These are phyloP conservation scores for Yamadazyma philogaea DNA, from an alignment of 805 yeast species.

Conservation along the genomic window DNA sequence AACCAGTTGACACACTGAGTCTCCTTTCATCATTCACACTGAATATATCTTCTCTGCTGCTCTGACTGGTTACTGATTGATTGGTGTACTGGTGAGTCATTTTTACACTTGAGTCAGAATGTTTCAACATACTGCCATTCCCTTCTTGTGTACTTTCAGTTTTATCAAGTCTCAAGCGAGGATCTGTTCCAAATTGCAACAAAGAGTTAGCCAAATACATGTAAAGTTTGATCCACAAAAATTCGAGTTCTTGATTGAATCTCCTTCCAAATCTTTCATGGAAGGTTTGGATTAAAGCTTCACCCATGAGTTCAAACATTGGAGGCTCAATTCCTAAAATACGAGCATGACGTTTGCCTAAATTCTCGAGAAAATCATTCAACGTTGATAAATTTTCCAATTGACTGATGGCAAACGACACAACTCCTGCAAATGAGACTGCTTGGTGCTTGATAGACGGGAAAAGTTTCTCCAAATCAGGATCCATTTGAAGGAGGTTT, in stretches of 20 bases:
- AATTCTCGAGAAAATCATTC: conserved; percentile 55
- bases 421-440: conserved; percentile 72
- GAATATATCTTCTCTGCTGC: conserved; percentile 10
- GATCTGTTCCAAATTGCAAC: conserved; percentile 58
- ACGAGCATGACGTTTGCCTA: conserved; percentile 75
- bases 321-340: conserved; percentile 69
- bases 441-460: conserved; percentile 81
- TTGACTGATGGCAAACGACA: conserved; percentile 63
- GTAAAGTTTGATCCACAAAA: conserved; percentile 69
- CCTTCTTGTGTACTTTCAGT: not conserved
- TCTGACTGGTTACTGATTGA: not conserved
- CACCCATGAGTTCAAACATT: conserved; percentile 70
- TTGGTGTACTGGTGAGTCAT: not conserved
- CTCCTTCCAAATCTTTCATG: conserved; percentile 55
- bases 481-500: conserved; percentile 60
- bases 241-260: conserved; percentile 60
- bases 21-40: conserved; percentile 11
- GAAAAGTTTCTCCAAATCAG: conserved; percentile 58
- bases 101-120: conserved; percentile 8
- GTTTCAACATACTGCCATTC: conserved; percentile 8
- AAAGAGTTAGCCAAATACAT: conserved; percentile 66
- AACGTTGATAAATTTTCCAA: conserved; percentile 56
- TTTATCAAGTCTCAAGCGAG: conserved; percentile 26
- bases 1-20: conserved; percentile 11
- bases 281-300: conserved; percentile 65